Base-by-base conservation (phyloP, 495 filamentous ascomycete species). In the Daldinia grandis region DNA sequence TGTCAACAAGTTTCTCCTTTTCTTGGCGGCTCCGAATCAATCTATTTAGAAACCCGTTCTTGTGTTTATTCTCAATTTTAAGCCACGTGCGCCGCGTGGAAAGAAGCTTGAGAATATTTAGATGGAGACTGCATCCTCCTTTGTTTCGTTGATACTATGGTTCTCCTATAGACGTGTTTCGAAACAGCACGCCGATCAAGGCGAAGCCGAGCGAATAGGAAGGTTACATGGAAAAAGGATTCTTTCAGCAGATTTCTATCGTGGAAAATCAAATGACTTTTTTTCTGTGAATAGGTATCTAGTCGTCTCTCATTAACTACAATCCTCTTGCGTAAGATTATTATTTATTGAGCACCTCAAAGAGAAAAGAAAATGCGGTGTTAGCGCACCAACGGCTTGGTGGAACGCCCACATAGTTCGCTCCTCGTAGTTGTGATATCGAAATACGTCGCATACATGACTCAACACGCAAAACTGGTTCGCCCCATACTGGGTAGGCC, bases 251-350 rank as follows among this genome's bases (percentile, higher is more conserved):
- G 35, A 56, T 33, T 53, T 64, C 28, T 47, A 24, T 27, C 47
- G 53, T 58, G 44, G 40, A 37, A 61, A 64, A 58, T 62, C 55
- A 58, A 57, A 49, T 63, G 51, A 63, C 44, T 37, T 57, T 64
- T 61, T 64, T 54, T 49, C 31, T 62, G 14, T 19, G 37, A 30
- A 37, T 64, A 53, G 66, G 66, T 73, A 73, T 66, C 71, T 69
- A 62, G 37, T 69, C 71, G 58, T 73, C 53, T 60, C 57, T 67
- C 71, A 71, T 67, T 70, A 66, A 66, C 53, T 70, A 70, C 71
- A 51, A 67, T 59, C 58, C 58, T 55, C 57, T 40, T 31, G 44
- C 5, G 33, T 58, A 37, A 33, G 58, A 62, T 44, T 30, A 55
- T 63, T 53, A 42, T 69, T 69, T 53, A 60, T 38, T 40, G 50